A percentile compares a stretch with the other conserved stretches of the same genome.
Conservation (phyloP, 2,329 filamentous ascomycete genomes). For the Botrytis elliptica region DNA sequence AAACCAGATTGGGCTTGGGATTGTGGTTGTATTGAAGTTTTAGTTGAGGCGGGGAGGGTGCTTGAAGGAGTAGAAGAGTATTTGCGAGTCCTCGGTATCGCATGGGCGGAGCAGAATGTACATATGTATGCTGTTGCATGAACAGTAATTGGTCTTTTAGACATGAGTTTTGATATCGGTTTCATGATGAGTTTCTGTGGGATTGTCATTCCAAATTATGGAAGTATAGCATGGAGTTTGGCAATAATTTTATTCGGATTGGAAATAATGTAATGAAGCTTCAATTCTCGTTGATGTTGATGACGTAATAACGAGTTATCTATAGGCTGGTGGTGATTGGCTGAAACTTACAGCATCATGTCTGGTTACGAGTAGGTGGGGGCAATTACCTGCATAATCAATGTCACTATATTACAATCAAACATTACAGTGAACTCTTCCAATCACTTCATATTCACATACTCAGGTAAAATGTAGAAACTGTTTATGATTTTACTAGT, state of each 20-base stretch:
- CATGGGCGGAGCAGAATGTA: neutral
- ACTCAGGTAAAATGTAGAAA: neutral
- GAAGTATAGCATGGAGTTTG: neutral
- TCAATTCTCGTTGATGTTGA: neutral
- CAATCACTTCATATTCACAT: neutral
- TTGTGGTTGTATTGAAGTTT: neutral
- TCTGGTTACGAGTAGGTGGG: too few relatives aligned
- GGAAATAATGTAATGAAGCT: neutral
- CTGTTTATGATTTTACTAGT: neutral
- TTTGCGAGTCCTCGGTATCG: neutral
- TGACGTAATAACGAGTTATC: conserved; percentile 12
- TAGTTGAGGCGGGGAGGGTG: neutral
- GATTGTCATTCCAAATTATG: neutral
- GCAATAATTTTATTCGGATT: neutral
- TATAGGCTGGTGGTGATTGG: neutral
- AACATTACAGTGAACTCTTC: neutral
- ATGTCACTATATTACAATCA: neutral
- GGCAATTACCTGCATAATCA: neutral
- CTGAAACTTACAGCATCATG: neutral
- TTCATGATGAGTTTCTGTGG: neutral
- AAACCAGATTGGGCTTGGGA: conserved; percentile 44
- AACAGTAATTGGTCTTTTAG: neutral
- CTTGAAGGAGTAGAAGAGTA: conserved; percentile 18
- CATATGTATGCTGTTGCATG: neutral
- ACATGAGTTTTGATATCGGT: neutral